A percentile compares a stretch with the other conserved stretches of the same genome.
Conservation (phyloP, 2,329 filamentous ascomycete species). For the Metarhizium rileyi region DNA sequence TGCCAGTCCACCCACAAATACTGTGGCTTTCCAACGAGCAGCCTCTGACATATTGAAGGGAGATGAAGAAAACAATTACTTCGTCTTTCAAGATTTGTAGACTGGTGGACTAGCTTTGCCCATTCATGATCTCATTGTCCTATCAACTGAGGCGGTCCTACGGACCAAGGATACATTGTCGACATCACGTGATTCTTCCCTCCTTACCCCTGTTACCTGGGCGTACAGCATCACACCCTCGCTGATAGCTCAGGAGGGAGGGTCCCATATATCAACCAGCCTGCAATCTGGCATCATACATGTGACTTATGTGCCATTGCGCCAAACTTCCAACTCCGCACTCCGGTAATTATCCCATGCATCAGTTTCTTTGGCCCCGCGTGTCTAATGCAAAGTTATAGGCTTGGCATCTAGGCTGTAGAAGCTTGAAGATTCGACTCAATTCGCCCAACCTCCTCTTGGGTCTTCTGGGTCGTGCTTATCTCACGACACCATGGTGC, state of each 20-base stretch:
- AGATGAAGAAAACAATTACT: neutral
- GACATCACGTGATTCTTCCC: constrained; percentile 5
- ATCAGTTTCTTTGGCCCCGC: neutral
- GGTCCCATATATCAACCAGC: constrained; percentile 13
- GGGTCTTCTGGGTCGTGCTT: constrained; percentile 12
- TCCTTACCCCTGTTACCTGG: constrained; percentile 5
- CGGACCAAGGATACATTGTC: neutral
- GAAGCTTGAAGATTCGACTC: neutral
- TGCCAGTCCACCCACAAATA: constrained; percentile 86
- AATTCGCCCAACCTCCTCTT: constrained; percentile 6
- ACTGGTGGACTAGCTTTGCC: neutral
- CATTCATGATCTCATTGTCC: constrained; percentile 1
- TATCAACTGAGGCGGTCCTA: neutral
- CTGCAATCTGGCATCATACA: constrained; percentile 38
- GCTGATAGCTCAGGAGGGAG: constrained; percentile 21
- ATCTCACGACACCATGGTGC: constrained; percentile 61
- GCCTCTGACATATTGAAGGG: constrained; percentile 62
- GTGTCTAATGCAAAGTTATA: constrained; percentile 2
- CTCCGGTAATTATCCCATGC: constrained; percentile 6
- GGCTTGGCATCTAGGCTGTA: neutral
- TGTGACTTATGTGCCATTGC: constrained; percentile 14
- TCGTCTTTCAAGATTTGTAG: neutral
- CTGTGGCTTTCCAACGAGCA: constrained; percentile 76
- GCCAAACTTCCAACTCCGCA: constrained; percentile 7
- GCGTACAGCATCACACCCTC: neutral